Conservation (phyloP, 208 protist species). For the Plasmodiophora brassicae region DNA sequence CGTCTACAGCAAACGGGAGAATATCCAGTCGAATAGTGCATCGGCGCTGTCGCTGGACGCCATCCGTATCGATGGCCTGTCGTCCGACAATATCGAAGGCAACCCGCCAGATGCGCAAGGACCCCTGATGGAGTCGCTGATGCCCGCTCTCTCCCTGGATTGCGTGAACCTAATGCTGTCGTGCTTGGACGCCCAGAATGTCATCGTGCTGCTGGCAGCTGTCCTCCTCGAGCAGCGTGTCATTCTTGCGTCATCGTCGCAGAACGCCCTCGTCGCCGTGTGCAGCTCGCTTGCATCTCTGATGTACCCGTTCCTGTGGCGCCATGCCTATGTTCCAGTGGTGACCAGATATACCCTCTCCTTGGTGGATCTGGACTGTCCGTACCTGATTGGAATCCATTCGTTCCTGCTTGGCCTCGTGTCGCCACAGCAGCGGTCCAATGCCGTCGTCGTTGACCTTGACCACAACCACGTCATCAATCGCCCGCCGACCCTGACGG, state of each 20-base stretch:
- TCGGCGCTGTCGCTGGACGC: too few species aligned
- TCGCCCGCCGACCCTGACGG: not conserved
- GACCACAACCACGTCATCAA: not conserved
- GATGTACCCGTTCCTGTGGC: not conserved
- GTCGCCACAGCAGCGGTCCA: not conserved
- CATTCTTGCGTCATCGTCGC: not conserved
- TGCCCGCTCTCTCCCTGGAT: too few species aligned
- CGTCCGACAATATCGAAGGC: too few species aligned
- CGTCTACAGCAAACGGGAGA: too few species aligned
- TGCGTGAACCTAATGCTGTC: not conserved
- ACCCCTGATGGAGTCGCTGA: too few species aligned
- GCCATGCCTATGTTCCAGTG: not conserved
- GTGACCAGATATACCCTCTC: not conserved
- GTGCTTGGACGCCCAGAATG: not conserved
- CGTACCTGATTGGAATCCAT: not conserved
- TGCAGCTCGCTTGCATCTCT: not conserved
- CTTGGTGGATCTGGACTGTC: not conserved
- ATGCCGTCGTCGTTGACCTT: not conserved
- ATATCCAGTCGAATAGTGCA: too few species aligned
- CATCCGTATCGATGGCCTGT: too few species aligned
- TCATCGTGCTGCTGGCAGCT: not conserved
- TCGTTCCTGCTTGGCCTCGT: not conserved
- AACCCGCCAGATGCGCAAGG: too few species aligned
- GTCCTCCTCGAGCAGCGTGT: not conserved
- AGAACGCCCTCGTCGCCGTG: not conserved